A percentile compares a stretch with the other conserved stretches of the same genome.
Conservation (phyloP, 768 basidiomycete species). For the Tricholoma matsutake region DNA sequence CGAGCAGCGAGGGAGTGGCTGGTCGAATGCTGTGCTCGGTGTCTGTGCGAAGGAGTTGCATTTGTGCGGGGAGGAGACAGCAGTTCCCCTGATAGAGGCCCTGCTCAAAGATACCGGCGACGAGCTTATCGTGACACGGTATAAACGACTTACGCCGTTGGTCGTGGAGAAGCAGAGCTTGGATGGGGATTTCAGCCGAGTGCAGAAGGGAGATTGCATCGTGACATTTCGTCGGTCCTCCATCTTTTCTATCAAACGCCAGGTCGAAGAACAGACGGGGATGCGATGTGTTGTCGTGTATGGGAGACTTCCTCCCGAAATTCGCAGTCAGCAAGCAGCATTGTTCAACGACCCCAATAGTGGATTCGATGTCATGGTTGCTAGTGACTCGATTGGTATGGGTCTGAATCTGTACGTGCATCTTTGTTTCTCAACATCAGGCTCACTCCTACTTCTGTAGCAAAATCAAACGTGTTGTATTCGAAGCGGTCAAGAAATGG, state of each 20-base stretch:
- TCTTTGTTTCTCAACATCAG: not conserved
- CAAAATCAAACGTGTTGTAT: constrained; percentile 66
- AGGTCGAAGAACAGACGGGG: constrained; percentile 67
- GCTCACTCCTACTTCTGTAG: constrained; percentile 36
- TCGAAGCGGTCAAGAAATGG: constrained; percentile 56
- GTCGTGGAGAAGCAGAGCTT: constrained; percentile 62
- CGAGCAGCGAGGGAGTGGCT: constrained; percentile 69
- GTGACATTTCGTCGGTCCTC: constrained; percentile 77
- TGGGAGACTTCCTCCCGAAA: constrained; percentile 88
- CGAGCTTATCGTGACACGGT: constrained; percentile 73
- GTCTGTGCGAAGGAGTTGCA: constrained; percentile 79
- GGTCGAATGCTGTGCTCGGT: constrained; percentile 82
- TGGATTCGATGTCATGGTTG: constrained; percentile 87
- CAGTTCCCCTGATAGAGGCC: constrained; percentile 71
- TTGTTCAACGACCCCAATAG: constrained; percentile 85
- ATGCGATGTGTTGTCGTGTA: constrained; percentile 90
- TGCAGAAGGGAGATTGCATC: constrained; percentile 85
- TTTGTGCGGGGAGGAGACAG: constrained; percentile 93
- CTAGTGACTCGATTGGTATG: constrained; percentile 96
- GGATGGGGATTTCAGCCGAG: constrained; percentile 50
- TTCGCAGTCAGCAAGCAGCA: constrained; percentile 86
- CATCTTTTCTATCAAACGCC: constrained; percentile 76
- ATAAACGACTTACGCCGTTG: constrained; percentile 88
- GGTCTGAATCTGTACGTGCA: constrained; percentile 86
- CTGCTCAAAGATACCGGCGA: constrained; percentile 81